These are phyloP conservation scores for Bassia scoparia DNA, from an alignment of 148 eudicot species.

Conservation along the genomic window DNA sequence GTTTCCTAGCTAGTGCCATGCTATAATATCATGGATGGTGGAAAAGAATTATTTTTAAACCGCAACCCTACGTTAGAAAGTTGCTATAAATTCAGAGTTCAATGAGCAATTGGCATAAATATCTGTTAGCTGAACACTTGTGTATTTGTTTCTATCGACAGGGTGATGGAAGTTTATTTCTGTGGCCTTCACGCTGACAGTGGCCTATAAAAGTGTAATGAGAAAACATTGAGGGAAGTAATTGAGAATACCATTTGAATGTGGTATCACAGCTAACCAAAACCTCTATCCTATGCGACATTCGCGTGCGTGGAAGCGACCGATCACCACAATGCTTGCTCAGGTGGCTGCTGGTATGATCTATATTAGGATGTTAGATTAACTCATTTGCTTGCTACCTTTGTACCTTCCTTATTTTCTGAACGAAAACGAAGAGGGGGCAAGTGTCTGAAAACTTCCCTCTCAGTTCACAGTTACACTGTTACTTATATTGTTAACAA, in stretches of 20 bases:
- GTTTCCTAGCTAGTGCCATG: not conserved
- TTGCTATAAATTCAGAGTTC: not conserved
- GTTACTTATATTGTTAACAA: not conserved
- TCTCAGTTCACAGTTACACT: not conserved
- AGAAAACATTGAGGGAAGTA: conserved; percentile 72
- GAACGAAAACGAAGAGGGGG: too few relatives aligned
- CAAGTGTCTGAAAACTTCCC: not conserved
- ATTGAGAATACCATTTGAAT: conserved; percentile 85
- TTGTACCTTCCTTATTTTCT: not conserved
- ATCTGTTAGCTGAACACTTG: not conserved
- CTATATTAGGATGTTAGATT: not conserved
- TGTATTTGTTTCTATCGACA: conserved; percentile 25
- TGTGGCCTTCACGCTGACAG: conserved; percentile 91
- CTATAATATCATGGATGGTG: not conserved
- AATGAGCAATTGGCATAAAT: not conserved
- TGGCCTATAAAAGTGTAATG: conserved; percentile 78
- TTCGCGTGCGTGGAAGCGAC: conserved; percentile 62
- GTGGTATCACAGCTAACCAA: conserved; percentile 94
- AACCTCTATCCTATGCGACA: conserved; percentile 81
- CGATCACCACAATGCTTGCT: conserved; percentile 76
- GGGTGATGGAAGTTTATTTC: conserved; percentile 87
- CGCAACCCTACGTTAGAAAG: not conserved
- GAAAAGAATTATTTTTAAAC: not conserved
- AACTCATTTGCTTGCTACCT: not conserved
- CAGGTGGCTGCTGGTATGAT: conserved; percentile 78